Evolutionary conservation across 192 early-diverging fungal species (phyloP).

Genomic region (Podila horticola): DNA sequence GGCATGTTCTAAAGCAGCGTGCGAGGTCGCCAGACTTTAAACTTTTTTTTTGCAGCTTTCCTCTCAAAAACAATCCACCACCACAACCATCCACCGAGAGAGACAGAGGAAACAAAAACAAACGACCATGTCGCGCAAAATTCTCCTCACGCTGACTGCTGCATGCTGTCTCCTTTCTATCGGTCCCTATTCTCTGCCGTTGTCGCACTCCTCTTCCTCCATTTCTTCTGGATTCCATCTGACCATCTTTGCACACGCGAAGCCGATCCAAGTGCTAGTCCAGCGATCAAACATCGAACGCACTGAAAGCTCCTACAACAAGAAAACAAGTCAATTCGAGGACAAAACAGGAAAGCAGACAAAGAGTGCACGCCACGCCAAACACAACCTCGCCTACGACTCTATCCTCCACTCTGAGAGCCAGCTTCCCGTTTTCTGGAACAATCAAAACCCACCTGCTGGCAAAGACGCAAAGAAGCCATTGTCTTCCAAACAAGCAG

Average conservation of each 20-base stretch:
- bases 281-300: neutral
- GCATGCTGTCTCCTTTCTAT: neutral
- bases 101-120: neutral
- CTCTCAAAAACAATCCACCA: neutral
- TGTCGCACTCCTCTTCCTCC: neutral
- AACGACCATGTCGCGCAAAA: neutral
- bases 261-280: neutral
- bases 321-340: neutral
- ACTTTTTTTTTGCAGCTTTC: neutral
- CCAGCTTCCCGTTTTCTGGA: neutral
- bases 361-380: neutral
- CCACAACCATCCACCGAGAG: neutral
- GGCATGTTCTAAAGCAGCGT: too few relatives aligned
- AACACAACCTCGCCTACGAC: neutral
- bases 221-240: neutral
- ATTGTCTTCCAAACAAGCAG: too few relatives aligned
- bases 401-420: neutral
- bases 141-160: neutral
- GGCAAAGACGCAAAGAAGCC: neutral
- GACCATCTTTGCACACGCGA: neutral
- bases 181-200: neutral
- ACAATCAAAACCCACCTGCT: neutral
- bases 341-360: too few relatives aligned
- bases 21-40: too few relatives aligned
- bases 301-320: neutral